phyloP scores from a whole-genome alignment of 148 eudicot species.

The Rhododendron ovatum region DNA sequence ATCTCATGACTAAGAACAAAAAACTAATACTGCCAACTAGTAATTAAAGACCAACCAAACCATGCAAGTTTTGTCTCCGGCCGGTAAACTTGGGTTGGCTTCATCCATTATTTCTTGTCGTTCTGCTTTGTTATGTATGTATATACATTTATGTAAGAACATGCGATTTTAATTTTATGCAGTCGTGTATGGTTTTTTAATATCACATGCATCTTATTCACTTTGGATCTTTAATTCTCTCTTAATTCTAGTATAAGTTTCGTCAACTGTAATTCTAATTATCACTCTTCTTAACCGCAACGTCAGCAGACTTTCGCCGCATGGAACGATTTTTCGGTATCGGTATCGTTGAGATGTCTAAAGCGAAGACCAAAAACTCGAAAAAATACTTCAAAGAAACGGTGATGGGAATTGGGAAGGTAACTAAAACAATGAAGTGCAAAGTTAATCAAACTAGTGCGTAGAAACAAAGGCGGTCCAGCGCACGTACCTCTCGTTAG shows the following conservation, averaged over 20 bases:
- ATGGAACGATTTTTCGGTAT: too few relatives aligned
- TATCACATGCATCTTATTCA: background rate
- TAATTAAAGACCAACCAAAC: background rate
- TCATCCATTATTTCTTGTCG: background rate
- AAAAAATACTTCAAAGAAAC: too few relatives aligned
- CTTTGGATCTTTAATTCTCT: background rate
- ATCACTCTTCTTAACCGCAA: too few relatives aligned
- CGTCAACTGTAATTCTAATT: background rate
- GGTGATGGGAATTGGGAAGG: background rate
- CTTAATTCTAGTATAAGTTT: background rate
- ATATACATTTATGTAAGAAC: background rate
- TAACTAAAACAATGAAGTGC: too few relatives aligned
- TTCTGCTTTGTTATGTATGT: background rate
- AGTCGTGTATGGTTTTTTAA: background rate
- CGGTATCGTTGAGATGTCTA: too few relatives aligned
- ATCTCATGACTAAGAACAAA: background rate
- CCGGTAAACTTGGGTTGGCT: background rate
- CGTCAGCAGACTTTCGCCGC: background rate
- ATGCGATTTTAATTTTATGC: background rate
- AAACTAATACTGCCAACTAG: background rate
- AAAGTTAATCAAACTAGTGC: too few relatives aligned
- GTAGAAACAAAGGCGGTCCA: background rate
- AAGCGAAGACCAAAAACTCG: background rate
- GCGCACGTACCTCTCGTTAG: too few relatives aligned
- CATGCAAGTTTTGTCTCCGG: background rate